Base-by-base conservation (phyloP, 768 basidiomycete species). In the Hypsizygus marmoreus region DNA sequence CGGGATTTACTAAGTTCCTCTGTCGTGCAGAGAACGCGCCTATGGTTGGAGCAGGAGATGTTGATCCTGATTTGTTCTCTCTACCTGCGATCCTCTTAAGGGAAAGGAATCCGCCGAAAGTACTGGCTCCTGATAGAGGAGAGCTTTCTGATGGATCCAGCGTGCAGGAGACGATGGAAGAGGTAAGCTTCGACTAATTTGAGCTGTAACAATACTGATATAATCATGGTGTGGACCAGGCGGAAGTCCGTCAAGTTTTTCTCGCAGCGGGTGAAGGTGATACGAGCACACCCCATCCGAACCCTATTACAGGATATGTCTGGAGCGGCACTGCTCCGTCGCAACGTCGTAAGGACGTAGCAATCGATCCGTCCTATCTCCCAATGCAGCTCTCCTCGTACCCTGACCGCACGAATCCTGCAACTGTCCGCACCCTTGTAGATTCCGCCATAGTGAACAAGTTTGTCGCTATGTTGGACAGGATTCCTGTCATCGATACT, bases 401-500 rank as follows among this genome's bases (percentile, higher is more conserved):
- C 54, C 77, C 70, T 28, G 76, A 69, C 51, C 73, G 63, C 51
- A 70, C 57, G 43, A 75, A 60, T 10, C 63, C 70, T 1, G 55
- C 67, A 5, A 65, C 64, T 24, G 63, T 72, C 47, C 76, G 73
- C 43, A 70, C 77, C 9, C 68, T 85, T 4, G 62, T 72, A 4
- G 79, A 84, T 36, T 70, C 79, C 8, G 71, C 82, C 1, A 64
- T 69, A 11, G 74, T 89, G 29, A 67, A 78, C 3, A 70, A 75
- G 20, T 81, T 86, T 48, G 71, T 94, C 51, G 72, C 76, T 19
- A 76, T 75, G 6, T 75, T 98, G 34, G 93, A 97, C 56, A 73
- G 79, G 32, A 87, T 89, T 31, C 95, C 94, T 0, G 93, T 98
- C 56, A 95, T 99, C 49, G 97, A 99, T 66, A 94, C 91, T 0